Conservation (phyloP, 768 basidiomycete species). For the Rhodocollybia butyracea region DNA sequence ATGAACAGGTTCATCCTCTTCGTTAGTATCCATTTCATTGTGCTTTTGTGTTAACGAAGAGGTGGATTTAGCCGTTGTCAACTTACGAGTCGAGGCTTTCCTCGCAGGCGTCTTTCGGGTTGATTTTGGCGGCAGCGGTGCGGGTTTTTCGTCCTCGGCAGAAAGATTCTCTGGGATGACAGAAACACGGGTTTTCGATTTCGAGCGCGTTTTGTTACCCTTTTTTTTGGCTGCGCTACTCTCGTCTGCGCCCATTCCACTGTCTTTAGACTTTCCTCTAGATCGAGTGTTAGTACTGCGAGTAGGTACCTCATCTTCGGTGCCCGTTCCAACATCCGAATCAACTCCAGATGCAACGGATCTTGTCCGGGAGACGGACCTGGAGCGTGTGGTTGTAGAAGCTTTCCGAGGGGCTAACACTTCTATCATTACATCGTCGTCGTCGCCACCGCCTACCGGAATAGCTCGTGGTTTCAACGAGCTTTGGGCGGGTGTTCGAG, state of each 20-base stretch:
- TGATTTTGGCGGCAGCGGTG: conserved; percentile 4
- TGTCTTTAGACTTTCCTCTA: conserved; percentile 7
- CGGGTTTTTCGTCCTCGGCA: conserved; percentile 1
- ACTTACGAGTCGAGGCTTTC: conserved; percentile 12
- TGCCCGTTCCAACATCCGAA: conserved; percentile 10
- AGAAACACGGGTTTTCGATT: conserved; percentile 7
- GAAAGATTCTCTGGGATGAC: conserved; percentile 5
- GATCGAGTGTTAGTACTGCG: conserved; percentile 8
- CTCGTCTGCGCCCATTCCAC: conserved; percentile 1
- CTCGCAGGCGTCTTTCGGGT: conserved; percentile 1
- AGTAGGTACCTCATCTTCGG: conserved; percentile 1
- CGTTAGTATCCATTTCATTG: conserved; percentile 14
- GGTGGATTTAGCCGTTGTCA: conserved; percentile 11
- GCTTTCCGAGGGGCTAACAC: conserved; percentile 16
- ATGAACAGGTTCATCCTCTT: conserved; percentile 5
- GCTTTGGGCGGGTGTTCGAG: conserved; percentile 11
- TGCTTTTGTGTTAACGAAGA: conserved; percentile 10
- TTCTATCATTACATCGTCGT: conserved; percentile 10
- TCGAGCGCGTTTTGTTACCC: background rate
- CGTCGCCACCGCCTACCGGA: background rate
- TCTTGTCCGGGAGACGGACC: conserved; percentile 9
- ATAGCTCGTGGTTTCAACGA: background rate
- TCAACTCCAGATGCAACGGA: conserved; percentile 7
- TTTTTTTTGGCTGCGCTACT: conserved; percentile 6
- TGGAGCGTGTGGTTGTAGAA: conserved; percentile 1